Percentiles rank a stretch among this genome's conserved stretches.
phyloP scores from a whole-genome alignment of 768 basidiomycete species.

The Lenzites betulinus region DNA sequence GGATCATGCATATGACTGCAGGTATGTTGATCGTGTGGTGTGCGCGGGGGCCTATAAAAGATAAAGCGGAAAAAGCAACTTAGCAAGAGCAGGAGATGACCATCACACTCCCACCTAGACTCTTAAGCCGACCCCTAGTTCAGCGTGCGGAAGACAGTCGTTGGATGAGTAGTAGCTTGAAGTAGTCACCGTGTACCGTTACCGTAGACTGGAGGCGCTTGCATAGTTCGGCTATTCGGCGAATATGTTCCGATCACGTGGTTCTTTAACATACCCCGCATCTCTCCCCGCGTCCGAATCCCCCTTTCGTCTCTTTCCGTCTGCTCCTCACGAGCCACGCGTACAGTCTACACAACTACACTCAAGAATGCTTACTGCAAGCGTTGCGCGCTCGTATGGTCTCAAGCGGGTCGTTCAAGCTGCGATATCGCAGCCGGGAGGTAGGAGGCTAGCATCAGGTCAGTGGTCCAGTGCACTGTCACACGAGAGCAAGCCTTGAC shows the following conservation, averaged over 20 bases:
- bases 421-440: not conserved
- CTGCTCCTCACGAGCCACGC: no score
- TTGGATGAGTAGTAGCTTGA: no score
- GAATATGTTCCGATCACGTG: conserved; percentile 15
- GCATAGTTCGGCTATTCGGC: conserved; percentile 11
- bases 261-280: conserved; percentile 6
- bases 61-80: no score
- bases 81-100: no score
- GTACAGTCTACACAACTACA: not conserved
- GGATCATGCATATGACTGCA: no score
- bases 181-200: no score
- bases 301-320: no score
- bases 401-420: not conserved
- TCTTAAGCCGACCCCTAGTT: no score
- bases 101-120: no score
- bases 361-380: not conserved
- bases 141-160: no score
- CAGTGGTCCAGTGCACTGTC: not conserved
- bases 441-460: conserved; percentile 6
- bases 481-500: not conserved
- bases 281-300: not conserved
- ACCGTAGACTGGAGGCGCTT: not conserved
- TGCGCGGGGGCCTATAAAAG: no score
- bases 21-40: no score
- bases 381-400: not conserved